Evolutionary conservation across 176 grass and related monocot genomes (phyloP), one percentile per base, ranked within the genome.

Genomic region (Tillandsia fasciculata): DNA sequence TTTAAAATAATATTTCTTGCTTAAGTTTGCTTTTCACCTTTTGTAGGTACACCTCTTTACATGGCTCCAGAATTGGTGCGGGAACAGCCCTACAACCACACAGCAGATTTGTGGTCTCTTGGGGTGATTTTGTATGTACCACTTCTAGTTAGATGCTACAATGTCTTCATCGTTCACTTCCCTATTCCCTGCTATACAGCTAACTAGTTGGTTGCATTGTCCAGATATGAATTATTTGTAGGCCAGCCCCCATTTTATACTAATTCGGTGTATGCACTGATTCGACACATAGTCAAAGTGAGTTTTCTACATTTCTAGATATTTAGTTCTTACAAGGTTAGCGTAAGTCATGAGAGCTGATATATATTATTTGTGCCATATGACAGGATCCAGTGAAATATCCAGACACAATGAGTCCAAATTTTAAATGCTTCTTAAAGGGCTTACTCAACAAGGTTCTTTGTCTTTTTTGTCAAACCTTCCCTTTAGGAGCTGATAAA

Each of bases 11-110:
- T 23, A 11, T 53, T 56, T 65, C 50, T 83, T 51, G 68, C 33
- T 71, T 73, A 80, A 72, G 18, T 49, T 83, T 68, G 57, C 65
- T 3, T 48, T 72, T 79, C 59, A 78, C 10, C 50, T 57, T 54
- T 3, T 68, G 48, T 85, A 97, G 93, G 89, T 53, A 97, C 93
- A 5, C 93, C 93, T 71, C 84, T 97, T 67, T 97, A 97, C 78
- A 97, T 97, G 93, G 93, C 93, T 78, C 93, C 93, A 77, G 93
- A 97, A 81, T 76, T 97, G 72, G 93, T 97, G 76, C 83, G 90
- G 76, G 89, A 97, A 81, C 93, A 97, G 24, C 89, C 93, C 11
- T 97, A 97, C 74, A 90, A 92, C 76, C 93, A 97, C 74, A 92
- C 93, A 2, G 89, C 86, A 74, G 93, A 97, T 85, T 79, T 97